Base-by-base conservation (phyloP, 257 asterid genomes). In the Lithospermum erythrorhizon region DNA sequence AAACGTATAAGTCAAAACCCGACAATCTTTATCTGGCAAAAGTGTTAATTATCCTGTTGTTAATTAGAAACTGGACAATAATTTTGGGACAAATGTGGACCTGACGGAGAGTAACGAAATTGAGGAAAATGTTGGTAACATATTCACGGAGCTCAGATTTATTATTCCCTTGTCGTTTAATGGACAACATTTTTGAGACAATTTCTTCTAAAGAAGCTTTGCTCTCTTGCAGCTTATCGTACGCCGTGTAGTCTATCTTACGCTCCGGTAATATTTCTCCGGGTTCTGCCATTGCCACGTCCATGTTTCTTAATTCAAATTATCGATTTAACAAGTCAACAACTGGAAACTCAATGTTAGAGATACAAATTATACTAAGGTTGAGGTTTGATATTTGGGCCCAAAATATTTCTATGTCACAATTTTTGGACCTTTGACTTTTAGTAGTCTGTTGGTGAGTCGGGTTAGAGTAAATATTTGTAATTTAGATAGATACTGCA, bases 221-320 rank as follows among this genome's bases (percentile, higher is more conserved):
- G 81, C 90, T 66, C 78, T 65, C 68, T 16, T 70, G 77, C 65
- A 93, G 83, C 81, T 71, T 77, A 17, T 83, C 89, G 73, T 84
- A 86, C 14, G 82, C 80, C 37, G 89, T 78, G 53, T 79, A 76
- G 74, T 86, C 97, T 61, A 87, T 74, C 65, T 74, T 78, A 70
- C 91, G 82, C 68, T 93, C 98, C 61, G 98, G 97, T 58, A 82
- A 75, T 70, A 89, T 85, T 54, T 89, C 97, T 63, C 95, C 97
- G 59, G 94, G 87, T 70, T 93, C 97, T 72, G 86, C 94, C 90
- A 82, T 94, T 61, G 87, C 83, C 70, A 87, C 95, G 71, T 82
- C 95, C 95, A 86, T 84, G 22, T 82, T 55, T 65, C 84, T 87
- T 93, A 24, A 2, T 27, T 6, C 7, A 27, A 27, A 27, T 27